These are phyloP conservation scores for Dothideomycetes sp. DNA, from an alignment of 2,329 filamentous ascomycete genomes.

Conservation along the genomic window DNA sequence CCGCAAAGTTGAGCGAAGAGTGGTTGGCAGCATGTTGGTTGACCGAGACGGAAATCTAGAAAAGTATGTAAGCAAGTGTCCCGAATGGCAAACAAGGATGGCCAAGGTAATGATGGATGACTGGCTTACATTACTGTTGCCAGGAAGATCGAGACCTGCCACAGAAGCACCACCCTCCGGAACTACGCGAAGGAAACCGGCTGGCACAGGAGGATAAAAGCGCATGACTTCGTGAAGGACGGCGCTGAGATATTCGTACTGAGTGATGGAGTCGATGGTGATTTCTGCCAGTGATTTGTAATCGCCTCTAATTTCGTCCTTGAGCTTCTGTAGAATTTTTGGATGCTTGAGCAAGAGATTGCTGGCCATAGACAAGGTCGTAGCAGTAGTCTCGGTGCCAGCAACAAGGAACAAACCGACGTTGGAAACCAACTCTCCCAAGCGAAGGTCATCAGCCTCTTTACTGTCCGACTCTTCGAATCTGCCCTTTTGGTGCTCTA, in stretches of 20 bases:
- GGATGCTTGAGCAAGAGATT: conserved; percentile 36
- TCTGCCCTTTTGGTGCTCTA: conserved; percentile 14
- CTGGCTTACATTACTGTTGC: conserved; percentile 14
- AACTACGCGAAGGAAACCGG: conserved; percentile 25
- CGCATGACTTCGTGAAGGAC: conserved; percentile 39
- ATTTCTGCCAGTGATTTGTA: conserved; percentile 28
- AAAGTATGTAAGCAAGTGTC: not conserved
- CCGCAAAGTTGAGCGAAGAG: conserved; percentile 22
- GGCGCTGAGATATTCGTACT: conserved; percentile 33
- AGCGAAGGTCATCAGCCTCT: conserved; percentile 14
- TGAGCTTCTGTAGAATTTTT: conserved; percentile 29
- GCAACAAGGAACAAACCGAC: conserved; percentile 21
- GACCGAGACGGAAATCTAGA: conserved; percentile 15
- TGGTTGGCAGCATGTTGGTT: conserved; percentile 18
- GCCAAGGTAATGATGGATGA: too few relatives aligned
- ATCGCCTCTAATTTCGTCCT: conserved; percentile 32
- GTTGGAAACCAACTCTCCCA: conserved; percentile 2
- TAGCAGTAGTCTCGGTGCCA: conserved; percentile 45
- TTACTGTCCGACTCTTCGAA: conserved; percentile 17
- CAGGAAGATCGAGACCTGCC: conserved; percentile 22
- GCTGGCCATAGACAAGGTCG: conserved; percentile 32
- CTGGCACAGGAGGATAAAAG: conserved; percentile 38
- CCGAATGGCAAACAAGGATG: too few relatives aligned
- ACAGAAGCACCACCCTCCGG: conserved; percentile 23
- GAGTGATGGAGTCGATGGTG: conserved; percentile 19